Evolutionary conservation across 805 yeast species (phyloP).

Genomic region (Brettanomyces anomalus): DNA sequence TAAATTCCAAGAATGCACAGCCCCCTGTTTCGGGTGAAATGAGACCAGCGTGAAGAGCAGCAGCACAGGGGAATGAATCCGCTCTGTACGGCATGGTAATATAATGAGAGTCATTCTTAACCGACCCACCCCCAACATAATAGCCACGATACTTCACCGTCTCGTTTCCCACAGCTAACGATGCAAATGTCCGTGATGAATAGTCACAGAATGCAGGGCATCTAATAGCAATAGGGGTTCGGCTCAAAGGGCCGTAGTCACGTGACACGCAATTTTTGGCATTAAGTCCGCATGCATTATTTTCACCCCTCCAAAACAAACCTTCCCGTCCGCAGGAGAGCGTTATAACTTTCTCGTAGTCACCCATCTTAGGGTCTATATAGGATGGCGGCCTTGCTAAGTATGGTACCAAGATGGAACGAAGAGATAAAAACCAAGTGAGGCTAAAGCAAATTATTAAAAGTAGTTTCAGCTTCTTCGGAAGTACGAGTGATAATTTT

Average conservation of each 20-base stretch:
- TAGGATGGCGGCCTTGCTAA: slow-evolving; percentile 33
- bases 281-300: slow-evolving; percentile 65
- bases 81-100: slow-evolving; percentile 59
- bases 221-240: slow-evolving; percentile 44
- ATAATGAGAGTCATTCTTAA: slow-evolving; percentile 4
- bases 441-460: slow-evolving; percentile 31
- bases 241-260: slow-evolving; percentile 26
- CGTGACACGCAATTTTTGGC: slow-evolving; percentile 42
- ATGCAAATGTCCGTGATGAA: slow-evolving; percentile 67
- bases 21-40: slow-evolving; percentile 31
- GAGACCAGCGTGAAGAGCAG: slow-evolving; percentile 81
- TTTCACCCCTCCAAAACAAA: slow-evolving; percentile 66
- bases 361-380: slow-evolving; percentile 8
- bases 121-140: slow-evolving; percentile 68
- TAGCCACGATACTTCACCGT: slow-evolving; percentile 62
- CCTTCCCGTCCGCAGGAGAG: slow-evolving; percentile 40
- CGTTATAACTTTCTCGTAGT: slow-evolving; percentile 26
- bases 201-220: slow-evolving; percentile 88
- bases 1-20: slow-evolving; percentile 52
- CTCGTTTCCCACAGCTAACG: slow-evolving; percentile 63
- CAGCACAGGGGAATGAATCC: slow-evolving; percentile 83
- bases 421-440: slow-evolving; percentile 37
- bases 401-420: slow-evolving; percentile 35
- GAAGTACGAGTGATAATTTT: slow-evolving; percentile 24
- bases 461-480: slow-evolving; percentile 19